These are phyloP conservation scores for Echeveria elegans DNA, from an alignment of 164 flowering plant genomes.

Conservation along the genomic window DNA sequence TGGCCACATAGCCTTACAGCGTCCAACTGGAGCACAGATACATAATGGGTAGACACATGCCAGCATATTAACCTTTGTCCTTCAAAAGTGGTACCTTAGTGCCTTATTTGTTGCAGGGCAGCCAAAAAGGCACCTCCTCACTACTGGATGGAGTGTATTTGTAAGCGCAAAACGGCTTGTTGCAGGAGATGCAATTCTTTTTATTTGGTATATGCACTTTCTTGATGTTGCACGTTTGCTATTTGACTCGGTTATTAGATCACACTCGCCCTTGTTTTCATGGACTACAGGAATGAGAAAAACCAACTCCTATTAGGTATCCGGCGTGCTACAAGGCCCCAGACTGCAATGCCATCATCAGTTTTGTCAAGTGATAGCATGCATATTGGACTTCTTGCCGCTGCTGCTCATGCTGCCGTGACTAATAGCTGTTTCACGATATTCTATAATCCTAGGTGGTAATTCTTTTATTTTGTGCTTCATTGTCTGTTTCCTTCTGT, in stretches of 20 bases:
- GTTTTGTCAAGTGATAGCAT: slow-evolving; percentile 86
- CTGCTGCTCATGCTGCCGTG: slow-evolving; percentile 92
- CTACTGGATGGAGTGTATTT: slow-evolving; percentile 89
- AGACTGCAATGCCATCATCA: slow-evolving; percentile 87
- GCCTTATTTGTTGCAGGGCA: slow-evolving; percentile 47
- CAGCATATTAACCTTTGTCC: not conserved
- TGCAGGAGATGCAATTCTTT: slow-evolving; percentile 19
- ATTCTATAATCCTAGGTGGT: slow-evolving; percentile 74
- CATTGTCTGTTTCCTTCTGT: slow-evolving; percentile 2
- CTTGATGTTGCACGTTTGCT: slow-evolving; percentile 14
- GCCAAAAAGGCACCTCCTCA: slow-evolving; percentile 85
- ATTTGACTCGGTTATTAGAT: slow-evolving; percentile 10
- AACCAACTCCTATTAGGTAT: slow-evolving; percentile 82
- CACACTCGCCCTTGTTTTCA: not conserved
- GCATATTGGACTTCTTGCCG: slow-evolving; percentile 92
- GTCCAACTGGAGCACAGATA: too few relatives aligned
- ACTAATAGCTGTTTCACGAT: slow-evolving; percentile 82
- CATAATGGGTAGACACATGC: not conserved
- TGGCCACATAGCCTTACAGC: too few relatives aligned
- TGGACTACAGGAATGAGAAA: slow-evolving; percentile 58
- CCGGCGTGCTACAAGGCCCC: slow-evolving; percentile 79
- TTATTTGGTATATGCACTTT: slow-evolving; percentile 47
- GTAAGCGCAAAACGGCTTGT: slow-evolving; percentile 2
- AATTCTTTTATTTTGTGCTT: not conserved
- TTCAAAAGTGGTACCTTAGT: slow-evolving; percentile 1